Base-by-base conservation (phyloP, 2,329 filamentous ascomycete genomes). In the Beauveria asiatica region DNA sequence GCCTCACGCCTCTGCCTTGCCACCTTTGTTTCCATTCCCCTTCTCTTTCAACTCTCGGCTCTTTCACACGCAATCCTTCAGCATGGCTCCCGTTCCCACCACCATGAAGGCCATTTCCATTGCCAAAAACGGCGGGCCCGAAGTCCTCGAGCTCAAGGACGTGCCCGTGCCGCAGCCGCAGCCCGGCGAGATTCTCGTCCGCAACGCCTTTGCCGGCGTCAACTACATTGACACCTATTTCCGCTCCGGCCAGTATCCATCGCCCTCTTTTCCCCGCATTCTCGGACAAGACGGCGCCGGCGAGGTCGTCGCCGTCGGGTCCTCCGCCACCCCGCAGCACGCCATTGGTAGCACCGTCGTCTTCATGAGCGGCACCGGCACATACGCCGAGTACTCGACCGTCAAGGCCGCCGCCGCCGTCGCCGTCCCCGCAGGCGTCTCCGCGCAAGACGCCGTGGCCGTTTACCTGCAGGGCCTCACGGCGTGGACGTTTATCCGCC, bases 221-320 rank as follows among this genome's bases (percentile, higher is more conserved):
- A 96, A 96, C 75, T 96, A 83, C 75, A 95, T 96, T 68, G 92
- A 96, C 74, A 96, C 78, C 44, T 96, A 96, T 76, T 95, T 92
- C 82, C 90, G 92, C 71, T 85, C 82, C 13, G 92, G 92, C 11
- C 83, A 96, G 55, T 96, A 96, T 78, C 76, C 80, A 11, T 77
- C 85, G 1, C 80, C 88, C 0, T 49, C 62, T 1, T 84, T 89
- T 67, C 92, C 92, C 5, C 82, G 89, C 67, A 85, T 87, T 55
- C 86, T 93, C 21, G 92, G 92, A 63, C 87, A 88, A 67, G 92
- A 97, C 77, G 89, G 81, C 62, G 82, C 84, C 61, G 92, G 92
- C 62, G 85, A 81, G 45, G 76, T 96, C 64, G 84, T 86, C 45
- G 78, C 86, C 30, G 69, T 83, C 2, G 84, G 84, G 21, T 11